Evolutionary conservation across 2,329 filamentous ascomycete genomes (phyloP).

Genomic region (Ophiosphaerella herpotricha): DNA sequence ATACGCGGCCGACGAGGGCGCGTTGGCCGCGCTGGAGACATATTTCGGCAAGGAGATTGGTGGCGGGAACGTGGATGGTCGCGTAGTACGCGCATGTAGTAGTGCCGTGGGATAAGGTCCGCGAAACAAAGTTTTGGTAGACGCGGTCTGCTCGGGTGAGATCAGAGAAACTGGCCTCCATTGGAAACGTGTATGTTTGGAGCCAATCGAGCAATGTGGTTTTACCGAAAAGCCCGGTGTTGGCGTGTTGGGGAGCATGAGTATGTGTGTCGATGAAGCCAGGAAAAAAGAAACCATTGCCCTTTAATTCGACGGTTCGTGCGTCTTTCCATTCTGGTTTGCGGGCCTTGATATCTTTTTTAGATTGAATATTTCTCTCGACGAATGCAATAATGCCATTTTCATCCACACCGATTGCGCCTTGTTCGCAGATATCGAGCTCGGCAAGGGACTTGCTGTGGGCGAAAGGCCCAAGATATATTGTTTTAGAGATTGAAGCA

Average conservation of each 20-base stretch:
- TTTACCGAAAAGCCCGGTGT: slow-evolving; percentile 90
- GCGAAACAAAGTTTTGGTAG: slow-evolving; percentile 77
- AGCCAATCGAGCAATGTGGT: slow-evolving; percentile 93
- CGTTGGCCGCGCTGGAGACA: slow-evolving; percentile 81
- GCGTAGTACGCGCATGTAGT: slow-evolving; percentile 96
- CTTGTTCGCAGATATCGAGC: slow-evolving; percentile 55
- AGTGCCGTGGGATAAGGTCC: slow-evolving; percentile 86
- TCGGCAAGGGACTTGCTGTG: slow-evolving; percentile 56
- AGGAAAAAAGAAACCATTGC: slow-evolving; percentile 77
- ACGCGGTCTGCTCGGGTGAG: slow-evolving; percentile 67
- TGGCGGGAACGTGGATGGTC: slow-evolving; percentile 82
- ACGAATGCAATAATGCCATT: slow-evolving; percentile 58
- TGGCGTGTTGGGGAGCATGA: slow-evolving; percentile 93
- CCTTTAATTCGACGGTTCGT: slow-evolving; percentile 44
- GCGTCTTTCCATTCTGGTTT: slow-evolving; percentile 47
- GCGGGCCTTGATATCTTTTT: slow-evolving; percentile 25
- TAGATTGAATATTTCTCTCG: slow-evolving; percentile 35
- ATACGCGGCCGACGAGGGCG: slow-evolving; percentile 90
- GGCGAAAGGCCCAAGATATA: slow-evolving; percentile 67
- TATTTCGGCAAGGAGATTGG: slow-evolving; percentile 87
- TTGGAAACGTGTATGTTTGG: slow-evolving; percentile 90
- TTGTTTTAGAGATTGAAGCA: slow-evolving; percentile 31
- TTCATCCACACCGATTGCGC: slow-evolving; percentile 57
- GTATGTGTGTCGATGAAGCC: slow-evolving; percentile 93
- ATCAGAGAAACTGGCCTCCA: slow-evolving; percentile 76